phyloP scores from a whole-genome alignment of 108 stramenopile genomes.

The Cyclotella sp. region DNA sequence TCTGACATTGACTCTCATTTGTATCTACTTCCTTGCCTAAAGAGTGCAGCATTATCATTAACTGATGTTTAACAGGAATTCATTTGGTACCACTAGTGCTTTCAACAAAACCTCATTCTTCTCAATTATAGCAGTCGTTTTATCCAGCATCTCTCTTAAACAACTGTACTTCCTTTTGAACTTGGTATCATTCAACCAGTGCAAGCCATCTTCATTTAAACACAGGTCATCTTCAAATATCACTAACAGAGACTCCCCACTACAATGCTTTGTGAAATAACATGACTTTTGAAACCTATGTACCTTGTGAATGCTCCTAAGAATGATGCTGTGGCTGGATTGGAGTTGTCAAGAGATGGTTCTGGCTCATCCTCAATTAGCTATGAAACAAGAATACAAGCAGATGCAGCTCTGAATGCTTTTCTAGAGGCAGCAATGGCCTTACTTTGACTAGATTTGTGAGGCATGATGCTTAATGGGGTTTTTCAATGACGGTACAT shows the following conservation, averaged over 20 bases:
- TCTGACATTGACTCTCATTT: too few species aligned
- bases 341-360: too few species aligned
- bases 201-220: too few species aligned
- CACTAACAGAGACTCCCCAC: not conserved
- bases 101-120: slow-evolving; percentile 23
- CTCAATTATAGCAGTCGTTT: slow-evolving; percentile 16
- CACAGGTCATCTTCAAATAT: not conserved
- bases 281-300: not conserved
- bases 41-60: slow-evolving; percentile 29
- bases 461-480: too few species aligned
- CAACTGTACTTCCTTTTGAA: slow-evolving; percentile 19
- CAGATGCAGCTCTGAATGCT: too few species aligned
- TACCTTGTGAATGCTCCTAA: too few species aligned
- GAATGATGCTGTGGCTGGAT: too few species aligned
- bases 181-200: slow-evolving; percentile 10
- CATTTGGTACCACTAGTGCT: slow-evolving; percentile 9
- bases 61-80: slow-evolving; percentile 29
- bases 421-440: too few species aligned
- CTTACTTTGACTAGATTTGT: too few species aligned
- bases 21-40: slow-evolving; percentile 20
- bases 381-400: too few species aligned
- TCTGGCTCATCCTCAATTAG: too few species aligned
- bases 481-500: too few species aligned
- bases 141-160: not conserved
- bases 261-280: not conserved